Evolutionary conservation across 345 rosid genomes (phyloP).

Genomic region (Ricinus communis): DNA sequence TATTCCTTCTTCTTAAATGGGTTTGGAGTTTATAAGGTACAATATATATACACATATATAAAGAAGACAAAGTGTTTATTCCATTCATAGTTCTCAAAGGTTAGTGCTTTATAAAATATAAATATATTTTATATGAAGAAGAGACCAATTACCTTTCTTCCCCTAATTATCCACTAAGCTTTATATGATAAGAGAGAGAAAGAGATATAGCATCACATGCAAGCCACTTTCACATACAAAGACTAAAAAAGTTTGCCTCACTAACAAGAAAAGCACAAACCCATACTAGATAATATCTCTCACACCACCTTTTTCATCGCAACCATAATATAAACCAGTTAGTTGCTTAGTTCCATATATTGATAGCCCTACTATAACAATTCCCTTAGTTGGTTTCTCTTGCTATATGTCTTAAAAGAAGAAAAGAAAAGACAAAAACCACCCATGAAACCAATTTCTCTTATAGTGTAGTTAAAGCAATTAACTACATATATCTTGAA

Average conservation of each 20-base stretch:
- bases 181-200: slow-evolving; percentile 22
- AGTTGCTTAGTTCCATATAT: slow-evolving; percentile 8
- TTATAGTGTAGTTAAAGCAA: not conserved
- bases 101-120: slow-evolving; percentile 24
- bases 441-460: slow-evolving; percentile 14
- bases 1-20: not conserved
- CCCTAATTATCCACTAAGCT: slow-evolving; percentile 28
- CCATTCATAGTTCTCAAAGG: slow-evolving; percentile 34
- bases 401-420: too few relatives aligned
- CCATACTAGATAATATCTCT: slow-evolving; percentile 22
- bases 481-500: not conserved
- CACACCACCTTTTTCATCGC: slow-evolving; percentile 7
- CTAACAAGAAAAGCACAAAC: slow-evolving; percentile 70
- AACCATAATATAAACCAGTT: slow-evolving; percentile 3
- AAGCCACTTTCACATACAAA: slow-evolving; percentile 50
- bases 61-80: slow-evolving; percentile 42
- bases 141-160: slow-evolving; percentile 21
- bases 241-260: slow-evolving; percentile 51
- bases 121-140: slow-evolving; percentile 14
- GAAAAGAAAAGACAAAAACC: too few relatives aligned
- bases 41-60: slow-evolving; percentile 9
- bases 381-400: slow-evolving; percentile 13
- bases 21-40: slow-evolving; percentile 10
- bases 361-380: not conserved
- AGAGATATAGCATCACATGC: slow-evolving; percentile 56